These are phyloP conservation scores for Eucalyptus brandiana DNA, from an alignment of 345 rosid species.

Conservation along the genomic window DNA sequence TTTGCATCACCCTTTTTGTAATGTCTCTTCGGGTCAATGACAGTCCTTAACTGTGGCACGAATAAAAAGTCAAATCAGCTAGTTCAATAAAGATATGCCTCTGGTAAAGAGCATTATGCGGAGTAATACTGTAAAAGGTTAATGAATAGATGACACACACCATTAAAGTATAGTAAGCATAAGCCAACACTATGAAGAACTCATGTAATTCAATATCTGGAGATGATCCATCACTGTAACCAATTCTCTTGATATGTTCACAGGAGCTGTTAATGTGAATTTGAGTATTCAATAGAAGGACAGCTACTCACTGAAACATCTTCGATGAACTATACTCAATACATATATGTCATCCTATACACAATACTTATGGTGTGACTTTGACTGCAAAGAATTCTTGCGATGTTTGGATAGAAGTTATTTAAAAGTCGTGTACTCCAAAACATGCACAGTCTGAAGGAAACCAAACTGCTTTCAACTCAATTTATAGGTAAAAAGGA, in stretches of 20 bases:
- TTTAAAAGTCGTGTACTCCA: not conserved
- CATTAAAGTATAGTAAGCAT: not conserved
- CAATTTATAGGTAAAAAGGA: not conserved
- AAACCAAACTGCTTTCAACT: not conserved
- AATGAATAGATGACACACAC: not conserved
- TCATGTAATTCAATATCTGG: not conserved
- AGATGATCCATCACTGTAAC: not conserved
- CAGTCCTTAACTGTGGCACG: conserved; percentile 54
- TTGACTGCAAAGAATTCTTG: not conserved
- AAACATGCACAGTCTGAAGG: not conserved
- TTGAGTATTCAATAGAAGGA: not conserved
- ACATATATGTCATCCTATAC: not conserved
- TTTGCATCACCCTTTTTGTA: conserved; percentile 62
- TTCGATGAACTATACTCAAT: not conserved
- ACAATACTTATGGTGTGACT: not conserved
- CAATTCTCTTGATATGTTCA: not conserved
- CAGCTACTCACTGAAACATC: not conserved
- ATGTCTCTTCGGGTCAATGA: conserved; percentile 73
- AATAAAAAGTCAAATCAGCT: not conserved
- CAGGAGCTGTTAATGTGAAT: not conserved
- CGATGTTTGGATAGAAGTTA: not conserved
- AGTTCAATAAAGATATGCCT: not conserved
- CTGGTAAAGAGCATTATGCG: not conserved
- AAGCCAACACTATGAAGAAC: not conserved
- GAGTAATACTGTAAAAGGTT: not conserved